Conservation (phyloP, 2,329 filamentous ascomycete species). For the Pseudogymnoascus sp. region DNA sequence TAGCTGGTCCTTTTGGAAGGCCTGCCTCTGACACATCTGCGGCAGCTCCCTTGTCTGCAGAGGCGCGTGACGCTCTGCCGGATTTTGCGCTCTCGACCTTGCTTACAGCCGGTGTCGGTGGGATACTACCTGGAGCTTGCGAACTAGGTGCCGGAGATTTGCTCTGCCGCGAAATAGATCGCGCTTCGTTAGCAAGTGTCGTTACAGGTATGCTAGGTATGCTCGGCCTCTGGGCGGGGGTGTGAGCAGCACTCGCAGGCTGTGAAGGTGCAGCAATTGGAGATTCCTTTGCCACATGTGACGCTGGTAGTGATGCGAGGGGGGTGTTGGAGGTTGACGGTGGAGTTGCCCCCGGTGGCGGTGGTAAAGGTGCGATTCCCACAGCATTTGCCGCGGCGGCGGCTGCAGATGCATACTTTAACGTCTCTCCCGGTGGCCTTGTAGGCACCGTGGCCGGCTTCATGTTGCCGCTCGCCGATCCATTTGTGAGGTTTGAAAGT, state of each 20-base stretch:
- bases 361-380: conserved; percentile 87
- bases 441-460: conserved; percentile 86
- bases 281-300: conserved; percentile 51
- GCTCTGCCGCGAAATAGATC: conserved; percentile 33
- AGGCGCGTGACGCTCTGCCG: conserved; percentile 18
- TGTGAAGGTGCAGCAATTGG: conserved; percentile 43
- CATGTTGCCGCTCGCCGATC: conserved; percentile 60
- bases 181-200: conserved; percentile 32
- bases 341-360: conserved; percentile 65
- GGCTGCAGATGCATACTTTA: conserved; percentile 95
- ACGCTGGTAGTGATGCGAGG: conserved; percentile 35
- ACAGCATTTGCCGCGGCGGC: conserved; percentile 89
- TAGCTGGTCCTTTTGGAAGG: background rate
- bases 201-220: conserved; percentile 29
- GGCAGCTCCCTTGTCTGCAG: conserved; percentile 20
- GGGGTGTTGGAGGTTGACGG: conserved; percentile 36
- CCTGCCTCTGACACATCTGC: conserved; percentile 34
- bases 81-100: conserved; percentile 33
- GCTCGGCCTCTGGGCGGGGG: conserved; percentile 31
- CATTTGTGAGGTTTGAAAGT: conserved; percentile 53
- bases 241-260: conserved; percentile 31
- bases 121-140: conserved; percentile 36
- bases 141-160: conserved; percentile 46
- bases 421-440: conserved; percentile 75
- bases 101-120: conserved; percentile 40